Evolutionary conservation across 768 basidiomycete species (phyloP), one percentile per base, ranked within the genome.

Genomic region (Gymnopilus junonius): DNA sequence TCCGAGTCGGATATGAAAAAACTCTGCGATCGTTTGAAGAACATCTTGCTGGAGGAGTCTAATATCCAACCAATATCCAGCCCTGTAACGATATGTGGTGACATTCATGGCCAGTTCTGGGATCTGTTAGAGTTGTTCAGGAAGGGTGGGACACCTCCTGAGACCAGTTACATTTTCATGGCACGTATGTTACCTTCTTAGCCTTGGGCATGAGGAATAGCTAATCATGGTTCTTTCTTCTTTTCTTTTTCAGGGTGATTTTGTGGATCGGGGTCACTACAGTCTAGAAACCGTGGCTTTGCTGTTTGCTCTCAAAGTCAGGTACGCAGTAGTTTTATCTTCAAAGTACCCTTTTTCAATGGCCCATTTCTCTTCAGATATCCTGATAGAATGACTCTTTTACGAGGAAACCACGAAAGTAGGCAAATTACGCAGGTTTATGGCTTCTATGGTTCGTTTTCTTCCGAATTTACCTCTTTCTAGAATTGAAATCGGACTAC

Each of bases 31-130:
- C 87, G 90, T 63, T 95, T 98, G 21, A 88, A 94, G 55, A 85
- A 89, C 51, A 90, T 96, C 51, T 85, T 97, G 37, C 89, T 98
- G 74, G 97, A 99, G 75, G 97, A 99, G 75, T 95, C 92, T 59
- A 99, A 99, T 74, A 96, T 99, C 60, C 95, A 98, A 72, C 96
- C 96, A 32, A 94, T 99, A 57, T 92, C 93, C 34, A 92, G 74
- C 60, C 97, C 97, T 1, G 97, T 98, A 37, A 98, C 97, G 31
- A 91, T 94, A 67, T 94, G 93, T 71, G 96, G 96, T 31, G 96
- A 98, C 73, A 97, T 99, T 55, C 96, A 99, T 70, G 96, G 96
- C 25, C 97, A 99, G 74, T 97, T 97, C 77, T 99, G 95, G 91
- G 97, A 99, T 72, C 80, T 99, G 50, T 83, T 97, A 34, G 95